Percentiles rank a stretch among this genome's conserved stretches.
These are phyloP conservation scores for Suillus bovinus DNA, from an alignment of 768 basidiomycete species.

Conservation along the genomic window DNA sequence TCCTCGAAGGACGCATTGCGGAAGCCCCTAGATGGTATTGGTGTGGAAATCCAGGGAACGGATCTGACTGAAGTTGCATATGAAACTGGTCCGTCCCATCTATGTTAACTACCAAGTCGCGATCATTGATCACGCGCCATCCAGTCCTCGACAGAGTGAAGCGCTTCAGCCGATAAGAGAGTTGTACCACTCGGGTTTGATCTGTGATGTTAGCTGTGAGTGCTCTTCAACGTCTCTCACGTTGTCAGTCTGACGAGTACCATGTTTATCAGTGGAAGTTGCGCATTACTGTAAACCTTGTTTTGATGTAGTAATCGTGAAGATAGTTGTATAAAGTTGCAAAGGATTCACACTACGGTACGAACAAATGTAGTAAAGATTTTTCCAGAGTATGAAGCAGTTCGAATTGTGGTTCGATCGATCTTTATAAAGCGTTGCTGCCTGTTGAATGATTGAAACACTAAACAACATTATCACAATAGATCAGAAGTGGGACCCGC, in stretches of 20 bases:
- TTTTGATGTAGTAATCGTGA: background rate
- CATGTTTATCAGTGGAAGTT: background rate
- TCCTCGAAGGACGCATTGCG: conserved; percentile 84
- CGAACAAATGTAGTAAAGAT: background rate
- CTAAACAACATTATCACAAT: no score
- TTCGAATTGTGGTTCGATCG: background rate
- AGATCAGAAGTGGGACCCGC: background rate
- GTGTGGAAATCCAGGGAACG: conserved; percentile 84
- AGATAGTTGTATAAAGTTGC: conserved; percentile 1
- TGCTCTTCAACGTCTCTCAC: background rate
- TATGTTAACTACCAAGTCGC: background rate
- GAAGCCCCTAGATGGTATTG: conserved; percentile 71
- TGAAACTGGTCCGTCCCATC: conserved; percentile 56
- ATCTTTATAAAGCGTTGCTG: background rate
- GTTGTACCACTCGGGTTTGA: background rate
- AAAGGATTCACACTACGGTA: background rate
- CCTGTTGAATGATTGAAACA: no score
- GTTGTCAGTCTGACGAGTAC: background rate
- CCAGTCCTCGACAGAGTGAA: background rate
- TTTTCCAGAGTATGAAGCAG: background rate
- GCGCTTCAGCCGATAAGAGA: background rate
- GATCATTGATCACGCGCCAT: background rate
- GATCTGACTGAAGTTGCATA: conserved; percentile 72
- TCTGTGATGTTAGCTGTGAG: conserved; percentile 2
- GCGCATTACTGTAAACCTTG: conserved; percentile 4